These are phyloP conservation scores for Geotrichum candidum DNA, from an alignment of 1,139 yeast genomes.

Conservation along the genomic window DNA sequence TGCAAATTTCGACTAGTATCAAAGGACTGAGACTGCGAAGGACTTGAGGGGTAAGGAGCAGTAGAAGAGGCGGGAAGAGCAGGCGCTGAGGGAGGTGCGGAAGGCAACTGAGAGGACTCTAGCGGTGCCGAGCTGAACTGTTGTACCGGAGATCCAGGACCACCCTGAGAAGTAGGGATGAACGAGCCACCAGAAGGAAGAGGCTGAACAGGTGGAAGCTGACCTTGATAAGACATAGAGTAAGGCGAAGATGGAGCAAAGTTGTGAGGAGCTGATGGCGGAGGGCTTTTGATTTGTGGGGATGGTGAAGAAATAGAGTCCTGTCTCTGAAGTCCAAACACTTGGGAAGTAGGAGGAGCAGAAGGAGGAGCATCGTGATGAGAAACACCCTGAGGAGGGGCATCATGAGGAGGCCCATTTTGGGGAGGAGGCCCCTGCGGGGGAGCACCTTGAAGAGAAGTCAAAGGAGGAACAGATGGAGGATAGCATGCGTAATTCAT, in stretches of 20 bases:
- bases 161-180: background rate
- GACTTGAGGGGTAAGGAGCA: background rate
- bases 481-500: background rate
- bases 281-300: constrained; percentile 2
- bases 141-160: background rate
- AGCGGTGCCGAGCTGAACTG: background rate
- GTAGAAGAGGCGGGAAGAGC: constrained; percentile 4
- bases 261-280: background rate
- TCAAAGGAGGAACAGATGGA: constrained; percentile 5
- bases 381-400: constrained; percentile 3
- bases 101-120: background rate
- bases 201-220: background rate
- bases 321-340: background rate
- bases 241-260: background rate
- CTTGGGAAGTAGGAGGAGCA: background rate
- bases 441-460: background rate
- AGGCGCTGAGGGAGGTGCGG: constrained; percentile 3
- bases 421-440: constrained; percentile 6
- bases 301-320: background rate
- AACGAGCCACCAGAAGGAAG: background rate
- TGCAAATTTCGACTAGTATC: background rate
- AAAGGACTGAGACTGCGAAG: background rate
- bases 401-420: constrained; percentile 13
- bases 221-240: background rate
- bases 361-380: constrained; percentile 7